Evolutionary conservation across 2,329 filamentous ascomycete species (phyloP).

Genomic region (Talaromyces atroroseus): DNA sequence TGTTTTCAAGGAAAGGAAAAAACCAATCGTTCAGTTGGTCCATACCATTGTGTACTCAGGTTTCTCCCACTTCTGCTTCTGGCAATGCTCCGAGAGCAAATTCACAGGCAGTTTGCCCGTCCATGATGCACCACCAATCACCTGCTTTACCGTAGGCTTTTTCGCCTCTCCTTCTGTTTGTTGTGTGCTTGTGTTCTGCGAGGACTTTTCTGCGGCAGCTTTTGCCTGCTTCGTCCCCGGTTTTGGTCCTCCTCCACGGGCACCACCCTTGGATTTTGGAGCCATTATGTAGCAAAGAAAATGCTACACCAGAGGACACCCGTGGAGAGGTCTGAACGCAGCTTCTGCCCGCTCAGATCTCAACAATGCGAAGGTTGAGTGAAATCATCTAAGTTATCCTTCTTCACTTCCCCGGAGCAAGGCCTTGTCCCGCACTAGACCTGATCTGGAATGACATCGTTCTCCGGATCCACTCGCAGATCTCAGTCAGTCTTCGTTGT

Average conservation of each 20-base stretch:
- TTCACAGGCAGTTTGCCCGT: slow-evolving; percentile 95
- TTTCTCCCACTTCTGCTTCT: slow-evolving; percentile 92
- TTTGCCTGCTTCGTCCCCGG: slow-evolving; percentile 38
- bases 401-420: not conserved
- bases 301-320: slow-evolving; percentile 15
- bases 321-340: slow-evolving; percentile 18
- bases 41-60: slow-evolving; percentile 80
- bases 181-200: slow-evolving; percentile 27
- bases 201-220: slow-evolving; percentile 30
- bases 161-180: slow-evolving; percentile 43
- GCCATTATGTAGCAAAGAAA: slow-evolving; percentile 26
- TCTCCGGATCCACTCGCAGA: not conserved
- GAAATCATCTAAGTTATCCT: not conserved
- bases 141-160: slow-evolving; percentile 60
- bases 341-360: slow-evolving; percentile 1
- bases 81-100: slow-evolving; percentile 86
- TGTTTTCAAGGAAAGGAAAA: not conserved
- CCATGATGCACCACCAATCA: slow-evolving; percentile 94
- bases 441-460: slow-evolving; percentile 16
- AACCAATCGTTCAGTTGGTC: not conserved
- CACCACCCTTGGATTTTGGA: slow-evolving; percentile 38
- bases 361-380: not conserved
- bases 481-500: not conserved
- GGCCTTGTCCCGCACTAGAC: slow-evolving; percentile 28
- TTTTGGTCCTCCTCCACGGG: slow-evolving; percentile 33